These are phyloP conservation scores for Alectoria sarmentosa DNA, from an alignment of 495 filamentous ascomycete species.

Conservation along the genomic window DNA sequence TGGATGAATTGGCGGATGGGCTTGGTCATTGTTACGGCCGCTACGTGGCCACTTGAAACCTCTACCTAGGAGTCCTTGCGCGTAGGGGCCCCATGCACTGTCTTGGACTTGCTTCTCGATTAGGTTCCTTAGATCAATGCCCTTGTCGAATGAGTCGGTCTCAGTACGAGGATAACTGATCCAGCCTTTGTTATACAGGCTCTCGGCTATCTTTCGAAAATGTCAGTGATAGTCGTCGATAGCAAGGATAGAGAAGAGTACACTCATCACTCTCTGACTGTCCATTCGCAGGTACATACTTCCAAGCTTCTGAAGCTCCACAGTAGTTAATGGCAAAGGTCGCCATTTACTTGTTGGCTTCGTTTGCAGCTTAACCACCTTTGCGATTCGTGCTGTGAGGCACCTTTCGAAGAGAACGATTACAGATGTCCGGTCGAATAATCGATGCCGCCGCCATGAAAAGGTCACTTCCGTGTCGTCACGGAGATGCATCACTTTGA, in stretches of 20 bases:
- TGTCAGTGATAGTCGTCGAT: background rate
- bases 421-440: constrained; percentile 83
- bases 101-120: constrained; percentile 79
- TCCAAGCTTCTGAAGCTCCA: constrained; percentile 98
- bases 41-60: constrained; percentile 74
- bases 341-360: constrained; percentile 94
- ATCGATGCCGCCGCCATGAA: constrained; percentile 69
- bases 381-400: constrained; percentile 65
- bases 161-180: constrained; percentile 97
- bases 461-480: constrained; percentile 79
- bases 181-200: constrained; percentile 88
- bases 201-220: constrained; percentile 56
- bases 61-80: constrained; percentile 66
- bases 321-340: constrained; percentile 86
- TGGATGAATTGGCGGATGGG: constrained; percentile 95
- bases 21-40: constrained; percentile 87
- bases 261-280: constrained; percentile 79
- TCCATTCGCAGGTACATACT: constrained; percentile 77
- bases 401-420: constrained; percentile 81
- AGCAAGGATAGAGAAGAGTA: constrained; percentile 21
- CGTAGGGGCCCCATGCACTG: constrained; percentile 71
- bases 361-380: constrained; percentile 72
- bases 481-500: constrained; percentile 72
- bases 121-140: constrained; percentile 73
- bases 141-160: constrained; percentile 91